These are phyloP conservation scores for Flaveria trinervia DNA, from an alignment of 129 eudicot species.

Conservation along the genomic window DNA sequence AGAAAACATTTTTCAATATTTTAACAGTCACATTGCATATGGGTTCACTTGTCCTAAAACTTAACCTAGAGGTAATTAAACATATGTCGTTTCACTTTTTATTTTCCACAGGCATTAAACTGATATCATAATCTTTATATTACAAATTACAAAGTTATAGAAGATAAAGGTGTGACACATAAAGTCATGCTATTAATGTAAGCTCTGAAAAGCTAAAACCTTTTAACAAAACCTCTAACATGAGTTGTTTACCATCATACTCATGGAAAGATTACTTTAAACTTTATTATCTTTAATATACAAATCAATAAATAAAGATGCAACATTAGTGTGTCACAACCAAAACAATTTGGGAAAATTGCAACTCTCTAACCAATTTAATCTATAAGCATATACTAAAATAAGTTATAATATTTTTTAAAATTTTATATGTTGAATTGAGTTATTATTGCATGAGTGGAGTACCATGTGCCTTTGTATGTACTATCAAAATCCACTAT, in stretches of 20 bases:
- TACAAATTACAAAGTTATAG: background rate
- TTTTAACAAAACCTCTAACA: conserved; percentile 19
- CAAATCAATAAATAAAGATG: conserved; percentile 17
- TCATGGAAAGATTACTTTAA: conserved; percentile 39
- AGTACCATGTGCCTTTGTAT: conserved; percentile 43
- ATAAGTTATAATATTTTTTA: too few species aligned
- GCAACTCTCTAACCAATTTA: conserved; percentile 16
- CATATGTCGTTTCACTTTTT: too few species aligned
- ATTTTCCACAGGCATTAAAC: background rate
- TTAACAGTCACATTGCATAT: conserved; percentile 10
- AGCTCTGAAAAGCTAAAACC: background rate
- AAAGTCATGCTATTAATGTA: background rate
- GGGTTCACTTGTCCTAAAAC: background rate
- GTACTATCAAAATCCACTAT: conserved; percentile 40
- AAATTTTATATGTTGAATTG: conserved; percentile 16
- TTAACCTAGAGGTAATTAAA: background rate
- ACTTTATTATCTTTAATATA: conserved; percentile 38
- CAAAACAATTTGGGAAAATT: conserved; percentile 29
- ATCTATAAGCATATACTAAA: conserved; percentile 21
- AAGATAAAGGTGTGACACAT: background rate
- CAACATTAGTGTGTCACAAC: conserved; percentile 42
- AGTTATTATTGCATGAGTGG: conserved; percentile 41
- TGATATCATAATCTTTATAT: background rate
- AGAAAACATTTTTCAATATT: too few species aligned
- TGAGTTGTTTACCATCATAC: conserved; percentile 17